Evolutionary conservation across 73 alveolate species (phyloP).

Genomic region (Tetrahymena malaccensis): DNA sequence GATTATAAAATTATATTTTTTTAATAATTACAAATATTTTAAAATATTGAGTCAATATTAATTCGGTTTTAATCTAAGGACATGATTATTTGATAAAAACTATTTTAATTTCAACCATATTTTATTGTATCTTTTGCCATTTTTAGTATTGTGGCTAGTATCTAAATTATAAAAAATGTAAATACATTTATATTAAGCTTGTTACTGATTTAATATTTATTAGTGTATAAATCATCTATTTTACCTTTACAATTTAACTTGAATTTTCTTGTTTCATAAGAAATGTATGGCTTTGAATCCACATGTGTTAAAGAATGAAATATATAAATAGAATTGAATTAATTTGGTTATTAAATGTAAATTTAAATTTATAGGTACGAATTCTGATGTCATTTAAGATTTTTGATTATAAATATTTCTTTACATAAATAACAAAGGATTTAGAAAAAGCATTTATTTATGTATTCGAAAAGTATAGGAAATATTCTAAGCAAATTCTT

Average conservation of each 20-base stretch:
- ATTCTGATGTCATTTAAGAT: too few species aligned
- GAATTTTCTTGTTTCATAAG: not conserved
- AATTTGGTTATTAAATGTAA: not conserved
- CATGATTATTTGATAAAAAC: not conserved
- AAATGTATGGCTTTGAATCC: not conserved
- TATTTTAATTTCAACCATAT: too few species aligned
- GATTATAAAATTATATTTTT: too few species aligned
- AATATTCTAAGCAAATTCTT: too few species aligned
- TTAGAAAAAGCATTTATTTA: too few species aligned
- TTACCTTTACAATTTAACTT: not conserved
- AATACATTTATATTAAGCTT: not conserved
- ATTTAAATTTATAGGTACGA: not conserved
- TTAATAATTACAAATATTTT: not conserved
- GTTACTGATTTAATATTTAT: not conserved
- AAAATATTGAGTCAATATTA: too few species aligned
- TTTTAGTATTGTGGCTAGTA: too few species aligned
- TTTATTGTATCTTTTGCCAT: not conserved
- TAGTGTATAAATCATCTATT: too few species aligned
- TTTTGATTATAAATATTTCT: not conserved
- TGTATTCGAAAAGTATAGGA: too few species aligned
- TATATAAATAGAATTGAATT: not conserved
- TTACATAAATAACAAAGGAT: too few species aligned
- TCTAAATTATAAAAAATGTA: not conserved
- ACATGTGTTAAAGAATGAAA: not conserved
- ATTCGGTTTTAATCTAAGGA: too few species aligned